phyloP scores from a whole-genome alignment of 2,329 filamentous ascomycete genomes.

The Hymenoscyphus albidus region DNA sequence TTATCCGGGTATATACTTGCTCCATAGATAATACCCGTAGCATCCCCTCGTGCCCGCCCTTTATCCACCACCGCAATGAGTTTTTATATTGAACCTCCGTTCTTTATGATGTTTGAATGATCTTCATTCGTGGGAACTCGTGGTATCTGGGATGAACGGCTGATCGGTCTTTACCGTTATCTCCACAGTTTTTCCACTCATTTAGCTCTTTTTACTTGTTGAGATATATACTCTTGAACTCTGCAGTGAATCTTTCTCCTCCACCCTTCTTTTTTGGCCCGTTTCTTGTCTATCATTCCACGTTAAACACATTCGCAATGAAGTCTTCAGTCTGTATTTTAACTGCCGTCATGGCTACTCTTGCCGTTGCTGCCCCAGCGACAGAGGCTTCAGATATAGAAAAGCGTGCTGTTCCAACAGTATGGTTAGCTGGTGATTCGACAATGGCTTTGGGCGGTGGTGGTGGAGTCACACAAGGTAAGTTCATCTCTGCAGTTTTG shows the following conservation, averaged over 20 bases:
- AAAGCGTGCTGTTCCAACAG: conserved; percentile 35
- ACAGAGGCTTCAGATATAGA: conserved; percentile 8
- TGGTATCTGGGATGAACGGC: background rate
- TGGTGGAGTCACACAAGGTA: conserved; percentile 41
- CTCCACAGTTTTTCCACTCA: background rate
- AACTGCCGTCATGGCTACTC: conserved; percentile 23
- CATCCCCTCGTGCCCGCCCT: background rate
- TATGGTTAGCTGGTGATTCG: conserved; percentile 58
- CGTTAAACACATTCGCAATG: conserved; percentile 6
- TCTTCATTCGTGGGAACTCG: background rate
- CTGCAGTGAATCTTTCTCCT: background rate
- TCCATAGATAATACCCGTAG: background rate
- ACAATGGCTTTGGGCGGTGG: conserved; percentile 53
- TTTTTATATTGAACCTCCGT: background rate
- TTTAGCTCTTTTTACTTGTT: background rate
- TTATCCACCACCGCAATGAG: background rate
- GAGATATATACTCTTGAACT: background rate
- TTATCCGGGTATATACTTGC: background rate
- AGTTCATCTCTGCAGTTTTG: conserved; percentile 1
- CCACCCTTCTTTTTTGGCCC: background rate
- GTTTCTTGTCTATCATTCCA: background rate
- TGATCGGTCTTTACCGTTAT: background rate
- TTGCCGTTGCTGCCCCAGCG: conserved; percentile 22
- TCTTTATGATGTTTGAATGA: background rate
- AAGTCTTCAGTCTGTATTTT: conserved; percentile 17